These are phyloP conservation scores for Aspergillus steynii DNA, from an alignment of 495 filamentous ascomycete genomes.

Conservation along the genomic window DNA sequence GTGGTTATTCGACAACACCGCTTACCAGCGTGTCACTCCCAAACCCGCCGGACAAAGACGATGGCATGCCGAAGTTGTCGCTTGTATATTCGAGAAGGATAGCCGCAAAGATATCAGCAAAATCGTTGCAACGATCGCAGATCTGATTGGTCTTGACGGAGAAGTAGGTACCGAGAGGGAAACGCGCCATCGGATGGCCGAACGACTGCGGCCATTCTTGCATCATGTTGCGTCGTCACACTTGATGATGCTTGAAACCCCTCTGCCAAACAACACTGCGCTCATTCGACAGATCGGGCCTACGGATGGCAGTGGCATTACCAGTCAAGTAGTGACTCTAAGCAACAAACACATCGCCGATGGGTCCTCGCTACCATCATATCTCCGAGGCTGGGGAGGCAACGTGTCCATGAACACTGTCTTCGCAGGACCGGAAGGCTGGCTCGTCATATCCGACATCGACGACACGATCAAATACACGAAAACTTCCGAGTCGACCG, in stretches of 20 bases:
- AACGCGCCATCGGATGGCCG: constrained; percentile 63
- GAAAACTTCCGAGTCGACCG: constrained; percentile 71
- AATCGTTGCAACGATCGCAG: constrained; percentile 68
- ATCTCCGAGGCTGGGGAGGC: constrained; percentile 38
- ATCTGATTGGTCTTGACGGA: constrained; percentile 66
- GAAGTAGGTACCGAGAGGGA: constrained; percentile 55
- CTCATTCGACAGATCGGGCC: constrained; percentile 64
- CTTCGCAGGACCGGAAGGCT: constrained; percentile 76
- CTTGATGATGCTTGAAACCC: constrained; percentile 59
- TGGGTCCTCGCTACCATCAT: constrained; percentile 34
- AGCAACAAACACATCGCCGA: constrained; percentile 33
- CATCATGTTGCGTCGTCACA: constrained; percentile 71
- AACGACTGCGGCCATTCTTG: constrained; percentile 73
- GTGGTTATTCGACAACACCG: constrained; percentile 91
- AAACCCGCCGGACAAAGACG: constrained; percentile 27
- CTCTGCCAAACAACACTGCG: constrained; percentile 35
- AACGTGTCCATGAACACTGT: constrained; percentile 61
- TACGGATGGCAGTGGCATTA: constrained; percentile 68
- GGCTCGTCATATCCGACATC: constrained; percentile 88
- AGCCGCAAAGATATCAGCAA: constrained; percentile 64
- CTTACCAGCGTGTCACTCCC: constrained; percentile 54
- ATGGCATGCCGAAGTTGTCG: constrained; percentile 81
- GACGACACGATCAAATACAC: constrained; percentile 97
- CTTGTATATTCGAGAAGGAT: constrained; percentile 73
- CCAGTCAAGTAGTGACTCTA: constrained; percentile 53